Evolutionary conservation across 805 yeast species (phyloP).

Genomic region (Saccharomycopsis sp.): DNA sequence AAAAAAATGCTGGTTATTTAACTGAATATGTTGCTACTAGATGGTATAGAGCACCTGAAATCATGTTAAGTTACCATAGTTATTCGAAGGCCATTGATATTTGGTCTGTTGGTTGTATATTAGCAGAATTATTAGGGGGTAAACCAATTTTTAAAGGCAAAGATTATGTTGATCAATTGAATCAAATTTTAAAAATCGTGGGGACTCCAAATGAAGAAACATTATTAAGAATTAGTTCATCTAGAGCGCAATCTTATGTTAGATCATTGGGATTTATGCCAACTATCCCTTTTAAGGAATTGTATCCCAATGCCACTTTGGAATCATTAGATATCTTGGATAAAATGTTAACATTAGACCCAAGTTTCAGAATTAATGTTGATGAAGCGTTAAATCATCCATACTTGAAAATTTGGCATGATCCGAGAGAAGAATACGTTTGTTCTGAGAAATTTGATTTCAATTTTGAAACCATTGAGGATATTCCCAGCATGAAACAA

Average conservation of each 20-base stretch:
- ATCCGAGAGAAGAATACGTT: slow-evolving; percentile 82
- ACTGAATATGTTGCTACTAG: slow-evolving; percentile 89
- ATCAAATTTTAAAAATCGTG: slow-evolving; percentile 72
- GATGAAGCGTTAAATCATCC: slow-evolving; percentile 86
- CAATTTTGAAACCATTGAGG: slow-evolving; percentile 76
- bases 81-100: slow-evolving; percentile 94
- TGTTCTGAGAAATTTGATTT: slow-evolving; percentile 79
- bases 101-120: slow-evolving; percentile 96
- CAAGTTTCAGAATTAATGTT: slow-evolving; percentile 72
- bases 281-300: slow-evolving; percentile 54
- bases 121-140: slow-evolving; percentile 89
- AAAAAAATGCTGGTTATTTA: slow-evolving; percentile 30
- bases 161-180: slow-evolving; percentile 91
- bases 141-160: slow-evolving; percentile 89
- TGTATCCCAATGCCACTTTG: slow-evolving; percentile 83
- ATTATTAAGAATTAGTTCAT: slow-evolving; percentile 61
- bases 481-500: slow-evolving; percentile 60
- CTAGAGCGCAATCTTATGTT: slow-evolving; percentile 86
- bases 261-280: slow-evolving; percentile 77
- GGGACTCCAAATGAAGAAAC: slow-evolving; percentile 88
- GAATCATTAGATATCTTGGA: slow-evolving; percentile 74
- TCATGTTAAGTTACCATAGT: slow-evolving; percentile 88
- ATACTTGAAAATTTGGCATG: slow-evolving; percentile 83
- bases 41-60: slow-evolving; percentile 97
- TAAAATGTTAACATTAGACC: slow-evolving; percentile 79